Conservation (phyloP, 306 rosid species). For the Gleditsia sinensis region DNA sequence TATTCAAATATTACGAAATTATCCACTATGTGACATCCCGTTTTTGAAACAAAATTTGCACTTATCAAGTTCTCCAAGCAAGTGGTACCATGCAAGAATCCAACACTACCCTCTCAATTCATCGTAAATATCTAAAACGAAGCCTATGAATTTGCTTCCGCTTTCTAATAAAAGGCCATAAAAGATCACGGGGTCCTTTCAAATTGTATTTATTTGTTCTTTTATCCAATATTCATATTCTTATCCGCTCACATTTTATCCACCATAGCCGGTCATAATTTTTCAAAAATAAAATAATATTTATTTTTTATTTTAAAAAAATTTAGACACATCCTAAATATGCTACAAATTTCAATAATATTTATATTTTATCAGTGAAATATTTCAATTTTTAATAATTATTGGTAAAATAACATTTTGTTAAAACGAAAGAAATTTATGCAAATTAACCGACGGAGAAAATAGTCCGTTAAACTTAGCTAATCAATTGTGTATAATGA, state of each 20-base stretch:
- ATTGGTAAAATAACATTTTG: no score
- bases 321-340: no score
- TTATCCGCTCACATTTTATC: background rate
- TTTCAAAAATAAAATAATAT: no score
- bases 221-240: background rate
- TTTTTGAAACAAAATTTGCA: background rate
- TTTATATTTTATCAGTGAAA: no score
- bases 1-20: no score
- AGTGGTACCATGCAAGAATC: background rate
- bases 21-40: background rate
- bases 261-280: background rate
- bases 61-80: background rate
- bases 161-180: background rate
- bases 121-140: background rate
- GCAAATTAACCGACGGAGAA: background rate
- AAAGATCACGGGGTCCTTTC: background rate
- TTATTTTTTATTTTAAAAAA: background rate
- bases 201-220: background rate
- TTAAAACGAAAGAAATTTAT: no score
- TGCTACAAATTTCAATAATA: no score
- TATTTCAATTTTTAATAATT: no score
- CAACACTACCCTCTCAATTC: background rate
- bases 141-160: background rate
- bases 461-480: slow-evolving; percentile 7
- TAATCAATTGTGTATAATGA: background rate